Conservation (phyloP, 306 rosid genomes). For the Corylus avellana region DNA sequence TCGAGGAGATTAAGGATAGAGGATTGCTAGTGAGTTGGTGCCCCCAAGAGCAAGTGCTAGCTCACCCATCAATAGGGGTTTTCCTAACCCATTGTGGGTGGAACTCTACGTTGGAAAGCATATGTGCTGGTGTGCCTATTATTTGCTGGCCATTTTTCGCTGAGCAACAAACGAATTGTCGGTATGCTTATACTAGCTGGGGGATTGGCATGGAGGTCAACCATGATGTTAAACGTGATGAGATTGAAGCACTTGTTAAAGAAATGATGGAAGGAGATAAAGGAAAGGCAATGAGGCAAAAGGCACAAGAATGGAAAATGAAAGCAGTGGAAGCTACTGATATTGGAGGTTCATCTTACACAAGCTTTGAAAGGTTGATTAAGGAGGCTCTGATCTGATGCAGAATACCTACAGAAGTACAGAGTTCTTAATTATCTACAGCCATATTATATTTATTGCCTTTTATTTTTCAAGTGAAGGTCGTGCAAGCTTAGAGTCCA, state of each 20-base stretch:
- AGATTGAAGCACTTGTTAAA: conserved; percentile 28
- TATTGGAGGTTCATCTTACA: conserved; percentile 35
- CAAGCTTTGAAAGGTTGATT: conserved; percentile 37
- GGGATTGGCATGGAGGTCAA: conserved; percentile 37
- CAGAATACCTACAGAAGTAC: no score
- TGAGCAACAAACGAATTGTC: conserved; percentile 32
- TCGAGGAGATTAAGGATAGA: conserved; percentile 31
- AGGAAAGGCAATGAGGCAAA: conserved; percentile 24
- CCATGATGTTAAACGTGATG: conserved; percentile 22
- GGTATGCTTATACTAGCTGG: conserved; percentile 29
- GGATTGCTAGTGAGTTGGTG: conserved; percentile 35
- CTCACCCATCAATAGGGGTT: conserved; percentile 37
- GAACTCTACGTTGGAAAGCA: conserved; percentile 33
- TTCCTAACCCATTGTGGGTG: conserved; percentile 40
- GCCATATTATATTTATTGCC: no score
- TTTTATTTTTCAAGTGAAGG: no score
- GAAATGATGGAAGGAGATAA: conserved; percentile 36
- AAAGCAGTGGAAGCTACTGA: conserved; percentile 31
- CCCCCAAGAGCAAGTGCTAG: conserved; percentile 33
- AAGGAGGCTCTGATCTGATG: conserved; percentile 30
- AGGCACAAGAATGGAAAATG: conserved; percentile 29
- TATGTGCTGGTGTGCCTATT: conserved; percentile 32
- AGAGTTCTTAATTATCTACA: no score
- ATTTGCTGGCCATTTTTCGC: conserved; percentile 47
- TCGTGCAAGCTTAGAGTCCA: no score